These are phyloP conservation scores for Citrus unshiu DNA, from an alignment of 345 rosid genomes.

Conservation along the genomic window DNA sequence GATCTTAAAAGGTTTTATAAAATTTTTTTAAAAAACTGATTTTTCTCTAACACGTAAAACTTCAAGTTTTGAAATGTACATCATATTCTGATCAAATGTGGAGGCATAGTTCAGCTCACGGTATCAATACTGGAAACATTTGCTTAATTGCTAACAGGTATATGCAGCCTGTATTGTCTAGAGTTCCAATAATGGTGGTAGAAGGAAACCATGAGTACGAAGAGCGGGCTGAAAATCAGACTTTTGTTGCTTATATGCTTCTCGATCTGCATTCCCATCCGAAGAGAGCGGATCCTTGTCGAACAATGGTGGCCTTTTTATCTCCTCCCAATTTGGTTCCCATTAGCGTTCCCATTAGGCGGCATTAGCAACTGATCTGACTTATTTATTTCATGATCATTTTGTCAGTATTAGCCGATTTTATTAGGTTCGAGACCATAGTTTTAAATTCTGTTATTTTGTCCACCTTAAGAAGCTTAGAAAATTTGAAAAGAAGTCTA, in stretches of 20 bases:
- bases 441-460: too few relatives aligned
- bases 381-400: too few relatives aligned
- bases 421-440: too few relatives aligned
- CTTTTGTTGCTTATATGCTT: slow-evolving; percentile 65
- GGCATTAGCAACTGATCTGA: too few relatives aligned
- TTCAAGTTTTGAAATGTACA: neutral
- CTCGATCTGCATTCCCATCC: slow-evolving; percentile 72
- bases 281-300: slow-evolving; percentile 61
- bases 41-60: neutral
- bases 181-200: slow-evolving; percentile 73
- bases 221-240: slow-evolving; percentile 46
- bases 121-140: neutral
- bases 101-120: neutral
- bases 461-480: too few relatives aligned
- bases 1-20: too few relatives aligned
- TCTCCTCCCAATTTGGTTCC: too few relatives aligned
- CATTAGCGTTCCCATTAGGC: too few relatives aligned
- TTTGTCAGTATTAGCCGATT: too few relatives aligned
- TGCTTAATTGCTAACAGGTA: slow-evolving; percentile 34
- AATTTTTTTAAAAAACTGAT: too few relatives aligned
- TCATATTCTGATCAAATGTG: neutral
- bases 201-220: slow-evolving; percentile 82
- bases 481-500: too few relatives aligned
- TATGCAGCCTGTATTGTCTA: slow-evolving; percentile 65
- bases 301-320: too few relatives aligned